Conservation (phyloP, 2,329 filamentous ascomycete species). For the Thermomyces lanuginosus region DNA sequence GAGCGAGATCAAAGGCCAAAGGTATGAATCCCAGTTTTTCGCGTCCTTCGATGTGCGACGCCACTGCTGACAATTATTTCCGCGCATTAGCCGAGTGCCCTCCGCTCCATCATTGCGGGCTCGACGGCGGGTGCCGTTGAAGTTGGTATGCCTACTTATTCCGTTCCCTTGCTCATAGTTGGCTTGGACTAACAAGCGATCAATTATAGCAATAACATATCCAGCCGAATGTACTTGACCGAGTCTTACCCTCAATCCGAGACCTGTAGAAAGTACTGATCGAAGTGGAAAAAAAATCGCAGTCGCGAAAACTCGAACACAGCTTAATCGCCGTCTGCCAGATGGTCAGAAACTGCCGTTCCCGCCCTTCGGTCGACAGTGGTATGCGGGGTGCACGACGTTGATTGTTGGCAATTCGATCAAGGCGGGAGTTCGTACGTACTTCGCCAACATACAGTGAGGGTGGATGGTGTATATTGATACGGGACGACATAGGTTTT, state of each 20-base stretch:
- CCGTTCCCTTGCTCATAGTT: not conserved
- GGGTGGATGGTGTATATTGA: too few species aligned
- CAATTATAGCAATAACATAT: conserved; percentile 64
- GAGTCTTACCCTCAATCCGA: not conserved
- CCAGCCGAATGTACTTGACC: conserved; percentile 67
- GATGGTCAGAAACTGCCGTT: conserved; percentile 78
- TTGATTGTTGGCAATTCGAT: conserved; percentile 91
- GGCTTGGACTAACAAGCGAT: not conserved
- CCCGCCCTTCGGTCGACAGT: conserved; percentile 83
- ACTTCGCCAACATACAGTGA: too few species aligned
- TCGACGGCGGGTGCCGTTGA: conserved; percentile 88
- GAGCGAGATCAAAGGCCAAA: conserved; percentile 23
- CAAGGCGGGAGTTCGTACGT: conserved; percentile 84
- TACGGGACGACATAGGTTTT: conserved; percentile 59
- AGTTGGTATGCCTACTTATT: conserved; percentile 46
- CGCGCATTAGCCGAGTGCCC: conserved; percentile 48
- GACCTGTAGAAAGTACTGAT: not conserved
- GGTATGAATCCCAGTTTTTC: conserved; percentile 12
- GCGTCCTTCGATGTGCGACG: conserved; percentile 1
- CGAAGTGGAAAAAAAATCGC: conserved; percentile 7
- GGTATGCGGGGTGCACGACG: conserved; percentile 97
- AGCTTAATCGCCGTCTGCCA: conserved; percentile 72
- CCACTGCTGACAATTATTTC: conserved; percentile 22
- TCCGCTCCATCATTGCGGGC: conserved; percentile 83
- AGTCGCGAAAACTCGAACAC: conserved; percentile 89